These are phyloP conservation scores for Penicillium pulvis DNA, from an alignment of 495 filamentous ascomycete species.

Conservation along the genomic window DNA sequence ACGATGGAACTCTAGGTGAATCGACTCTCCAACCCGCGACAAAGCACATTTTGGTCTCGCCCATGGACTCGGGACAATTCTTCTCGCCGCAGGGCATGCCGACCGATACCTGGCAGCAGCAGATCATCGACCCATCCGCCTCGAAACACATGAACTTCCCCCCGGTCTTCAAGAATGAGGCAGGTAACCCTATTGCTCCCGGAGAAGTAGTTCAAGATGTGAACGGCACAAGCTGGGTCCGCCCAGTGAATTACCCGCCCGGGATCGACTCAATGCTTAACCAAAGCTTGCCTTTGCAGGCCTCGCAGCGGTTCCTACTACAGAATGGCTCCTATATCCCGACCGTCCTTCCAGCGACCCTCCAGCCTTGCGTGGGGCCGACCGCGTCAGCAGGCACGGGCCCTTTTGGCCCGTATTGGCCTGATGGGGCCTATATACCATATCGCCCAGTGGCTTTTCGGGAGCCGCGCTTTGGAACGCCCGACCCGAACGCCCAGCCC, in stretches of 20 bases:
- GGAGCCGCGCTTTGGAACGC: slow-evolving; percentile 54
- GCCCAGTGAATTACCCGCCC: slow-evolving; percentile 43
- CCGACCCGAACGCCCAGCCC: slow-evolving; percentile 22
- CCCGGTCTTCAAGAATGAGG: slow-evolving; percentile 45
- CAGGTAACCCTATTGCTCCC: slow-evolving; percentile 22
- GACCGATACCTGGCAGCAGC: slow-evolving; percentile 36
- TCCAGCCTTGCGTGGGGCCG: slow-evolving; percentile 69
- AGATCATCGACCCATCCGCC: slow-evolving; percentile 29
- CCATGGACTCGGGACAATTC: slow-evolving; percentile 45
- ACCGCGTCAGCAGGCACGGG: slow-evolving; percentile 73
- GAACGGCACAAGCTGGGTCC: slow-evolving; percentile 47
- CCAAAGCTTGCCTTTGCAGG: slow-evolving; percentile 48
- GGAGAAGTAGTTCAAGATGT: slow-evolving; percentile 39
- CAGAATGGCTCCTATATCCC: slow-evolving; percentile 60
- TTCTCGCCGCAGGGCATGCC: slow-evolving; percentile 32
- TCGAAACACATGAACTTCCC: slow-evolving; percentile 45
- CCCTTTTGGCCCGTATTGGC: slow-evolving; percentile 76
- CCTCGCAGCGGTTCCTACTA: slow-evolving; percentile 38
- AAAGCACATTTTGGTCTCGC: slow-evolving; percentile 88
- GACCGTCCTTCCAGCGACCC: slow-evolving; percentile 68
- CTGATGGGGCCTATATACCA: slow-evolving; percentile 74
- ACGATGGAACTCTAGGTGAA: slow-evolving; percentile 83
- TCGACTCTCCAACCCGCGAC: slow-evolving; percentile 71
- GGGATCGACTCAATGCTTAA: slow-evolving; percentile 55
- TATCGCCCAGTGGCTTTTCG: slow-evolving; percentile 68